Base-by-base conservation (phyloP, 441 rosid species). In the Flueggea neowawraea region DNA sequence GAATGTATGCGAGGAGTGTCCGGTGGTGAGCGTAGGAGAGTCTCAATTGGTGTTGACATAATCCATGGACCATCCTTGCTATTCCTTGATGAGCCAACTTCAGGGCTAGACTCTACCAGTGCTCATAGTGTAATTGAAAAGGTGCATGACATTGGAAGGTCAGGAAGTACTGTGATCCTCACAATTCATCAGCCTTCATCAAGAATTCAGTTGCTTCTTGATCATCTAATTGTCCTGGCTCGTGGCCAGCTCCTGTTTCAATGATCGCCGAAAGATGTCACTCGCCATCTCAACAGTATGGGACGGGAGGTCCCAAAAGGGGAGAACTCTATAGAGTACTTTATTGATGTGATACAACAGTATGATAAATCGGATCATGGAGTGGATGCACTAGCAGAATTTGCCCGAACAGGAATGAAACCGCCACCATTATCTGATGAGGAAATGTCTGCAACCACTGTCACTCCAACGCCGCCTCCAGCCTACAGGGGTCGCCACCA, bases 181-280 rank as follows among this genome's bases (percentile, higher is more conserved):
- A 82, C 93, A 31, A 82, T 86, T 67, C 89, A 86, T 64, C 89
- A 84, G 55, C 89, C 93, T 3, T 84, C 93, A 6, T 80, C 85
- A 0, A 70, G 93, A 67, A 80, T 86, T 74, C 84, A 69, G 52
- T 58, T 75, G 63, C 74, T 84, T 6, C 80, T 86, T 12, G 93
- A 84, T 53, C 93, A 86, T 71, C 79, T 86, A 57, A 74, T 84
- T 36, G 54, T 84, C 64, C 77, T 84, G 43, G 89, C 89, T 64
- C 81, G 92, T 0, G 89, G 92, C 15, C 85, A 80, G 58, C 86
- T 86, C 67, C 80, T 86, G 87, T 80, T 64, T 65, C 89, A 86
- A 69, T 89, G 92, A 9, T 60, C 84, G 0, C 89, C 89, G 0
- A 76, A 73, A 31, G 86, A 84, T 47, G 84, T 78, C 14, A 56